phyloP scores from a whole-genome alignment of 768 basidiomycete species.

The Royoungia palumana region DNA sequence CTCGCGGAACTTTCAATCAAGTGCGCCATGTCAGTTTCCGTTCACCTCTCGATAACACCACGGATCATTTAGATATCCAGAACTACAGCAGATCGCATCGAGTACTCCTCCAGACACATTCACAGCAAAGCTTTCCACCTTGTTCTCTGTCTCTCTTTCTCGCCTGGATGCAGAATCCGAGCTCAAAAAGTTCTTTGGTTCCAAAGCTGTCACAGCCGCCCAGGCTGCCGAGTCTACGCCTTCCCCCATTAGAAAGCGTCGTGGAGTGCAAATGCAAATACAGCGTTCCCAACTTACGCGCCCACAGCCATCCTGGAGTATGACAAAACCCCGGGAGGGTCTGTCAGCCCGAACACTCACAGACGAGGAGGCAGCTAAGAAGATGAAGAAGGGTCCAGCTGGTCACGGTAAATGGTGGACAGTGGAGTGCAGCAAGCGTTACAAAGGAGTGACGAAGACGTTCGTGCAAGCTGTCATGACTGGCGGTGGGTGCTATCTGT shows the following conservation, averaged over 20 bases:
- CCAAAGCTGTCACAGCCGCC: slow-evolving; percentile 75
- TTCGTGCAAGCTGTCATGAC: slow-evolving; percentile 81
- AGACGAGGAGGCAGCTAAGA: slow-evolving; percentile 49
- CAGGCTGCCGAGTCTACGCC: slow-evolving; percentile 38
- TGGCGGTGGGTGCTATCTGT: slow-evolving; percentile 55
- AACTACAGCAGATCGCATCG: slow-evolving; percentile 39
- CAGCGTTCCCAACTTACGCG: slow-evolving; percentile 73
- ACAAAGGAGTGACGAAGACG: slow-evolving; percentile 73
- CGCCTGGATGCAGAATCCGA: slow-evolving; percentile 89
- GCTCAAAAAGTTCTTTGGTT: slow-evolving; percentile 90
- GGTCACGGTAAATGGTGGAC: slow-evolving; percentile 84
- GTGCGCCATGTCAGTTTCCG: slow-evolving; percentile 35
- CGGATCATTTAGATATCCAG: slow-evolving; percentile 43
- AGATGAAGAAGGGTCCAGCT: slow-evolving; percentile 38
- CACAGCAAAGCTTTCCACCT: slow-evolving; percentile 41
- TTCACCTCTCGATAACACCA: not conserved
- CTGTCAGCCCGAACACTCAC: slow-evolving; percentile 60
- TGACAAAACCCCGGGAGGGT: slow-evolving; percentile 66
- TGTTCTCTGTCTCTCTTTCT: slow-evolving; percentile 76
- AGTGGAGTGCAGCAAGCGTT: slow-evolving; percentile 80
- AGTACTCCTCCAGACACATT: slow-evolving; percentile 25
- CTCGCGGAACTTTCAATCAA: slow-evolving; percentile 81
- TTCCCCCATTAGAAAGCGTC: slow-evolving; percentile 36
- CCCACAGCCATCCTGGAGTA: slow-evolving; percentile 74
- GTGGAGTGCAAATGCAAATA: slow-evolving; percentile 32